phyloP scores from a whole-genome alignment of 2,329 filamentous ascomycete species.

The Furcasterigmium furcatum region DNA sequence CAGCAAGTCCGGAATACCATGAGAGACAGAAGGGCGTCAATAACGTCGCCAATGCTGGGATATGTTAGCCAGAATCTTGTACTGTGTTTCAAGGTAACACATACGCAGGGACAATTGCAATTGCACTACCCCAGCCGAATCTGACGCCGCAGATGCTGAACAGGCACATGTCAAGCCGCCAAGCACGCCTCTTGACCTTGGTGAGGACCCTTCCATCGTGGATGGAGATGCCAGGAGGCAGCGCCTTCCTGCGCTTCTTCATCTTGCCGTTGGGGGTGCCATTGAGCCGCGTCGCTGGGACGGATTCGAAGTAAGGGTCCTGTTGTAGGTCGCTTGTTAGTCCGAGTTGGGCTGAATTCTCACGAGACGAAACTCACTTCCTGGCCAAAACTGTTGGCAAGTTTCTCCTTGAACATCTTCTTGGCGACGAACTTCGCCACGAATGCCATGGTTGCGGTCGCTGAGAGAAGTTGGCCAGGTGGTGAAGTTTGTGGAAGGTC shows the following conservation, averaged over 20 bases:
- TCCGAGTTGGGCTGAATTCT: neutral
- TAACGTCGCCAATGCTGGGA: conserved; percentile 66
- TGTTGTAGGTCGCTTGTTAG: conserved; percentile 36
- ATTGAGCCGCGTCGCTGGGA: conserved; percentile 68
- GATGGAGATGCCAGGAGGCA: conserved; percentile 77
- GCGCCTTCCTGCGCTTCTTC: conserved; percentile 81
- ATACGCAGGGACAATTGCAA: conserved; percentile 79
- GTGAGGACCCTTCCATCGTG: conserved; percentile 82
- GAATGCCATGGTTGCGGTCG: conserved; percentile 40
- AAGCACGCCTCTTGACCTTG: conserved; percentile 80
- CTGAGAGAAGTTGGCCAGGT: no score
- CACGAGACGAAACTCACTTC: conserved; percentile 32
- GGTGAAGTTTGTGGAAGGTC: no score
- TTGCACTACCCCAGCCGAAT: conserved; percentile 86
- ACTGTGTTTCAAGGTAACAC: conserved; percentile 27
- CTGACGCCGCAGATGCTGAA: conserved; percentile 79
- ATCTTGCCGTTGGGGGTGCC: conserved; percentile 63
- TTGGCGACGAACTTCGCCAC: conserved; percentile 53
- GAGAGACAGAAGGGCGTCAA: conserved; percentile 71
- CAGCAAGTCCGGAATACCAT: conserved; percentile 72
- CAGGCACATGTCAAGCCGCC: conserved; percentile 79
- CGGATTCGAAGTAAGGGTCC: conserved; percentile 88
- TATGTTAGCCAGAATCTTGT: neutral
- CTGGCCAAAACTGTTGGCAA: conserved; percentile 55
- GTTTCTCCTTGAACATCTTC: conserved; percentile 53